Evolutionary conservation across 768 basidiomycete genomes (phyloP), one percentile per base, ranked within the genome.

Genomic region (Leccinum obscurum): DNA sequence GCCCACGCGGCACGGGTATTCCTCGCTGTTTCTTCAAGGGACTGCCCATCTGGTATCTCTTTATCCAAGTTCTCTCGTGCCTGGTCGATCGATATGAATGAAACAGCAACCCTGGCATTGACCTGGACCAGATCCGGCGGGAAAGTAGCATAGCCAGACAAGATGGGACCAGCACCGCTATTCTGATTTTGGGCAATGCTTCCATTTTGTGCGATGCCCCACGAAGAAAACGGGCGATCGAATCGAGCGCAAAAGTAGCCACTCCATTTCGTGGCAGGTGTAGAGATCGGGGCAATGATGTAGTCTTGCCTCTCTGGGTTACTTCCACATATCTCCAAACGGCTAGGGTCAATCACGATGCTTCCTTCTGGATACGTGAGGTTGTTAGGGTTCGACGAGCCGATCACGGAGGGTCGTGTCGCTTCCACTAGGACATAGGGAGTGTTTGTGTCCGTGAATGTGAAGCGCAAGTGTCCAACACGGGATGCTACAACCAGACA

Each of bases 401-500:
- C 84, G 34, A 87, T 76, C 15, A 88, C 78, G 1, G 84, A 84
- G 5, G 84, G 80, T 2, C 89, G 81, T 1, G 87, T 83, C 0
- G 86, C 85, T 68, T 92, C 87, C 11, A 93, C 68, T 20, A 91
- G 75, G 51, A 92, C 76, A 57, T 87, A 88, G 0, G 87, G 87
- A 53, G 67, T 11, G 6, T 64, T 54, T 6, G 77, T 75, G n/a
- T 67, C 64, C 8, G 71, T 70, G 74, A 89, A 92, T 0, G 85
- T 86, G 71, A 90, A 89, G 3, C 86, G 81, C 1, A 92, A 77
- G 69, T 92, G 88, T 0, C 87, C 90, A 3, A 89, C 88, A 8
- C 88, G 82, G 7, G 90, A 91, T 7, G 89, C 89, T 91, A 26
- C 30, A 41, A 34, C 39, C 37, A 57, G n/a, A 26, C 30, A 37